Evolutionary conservation across 192 early-diverging fungal species (phyloP).

Genomic region (Gonapodya prolifera): DNA sequence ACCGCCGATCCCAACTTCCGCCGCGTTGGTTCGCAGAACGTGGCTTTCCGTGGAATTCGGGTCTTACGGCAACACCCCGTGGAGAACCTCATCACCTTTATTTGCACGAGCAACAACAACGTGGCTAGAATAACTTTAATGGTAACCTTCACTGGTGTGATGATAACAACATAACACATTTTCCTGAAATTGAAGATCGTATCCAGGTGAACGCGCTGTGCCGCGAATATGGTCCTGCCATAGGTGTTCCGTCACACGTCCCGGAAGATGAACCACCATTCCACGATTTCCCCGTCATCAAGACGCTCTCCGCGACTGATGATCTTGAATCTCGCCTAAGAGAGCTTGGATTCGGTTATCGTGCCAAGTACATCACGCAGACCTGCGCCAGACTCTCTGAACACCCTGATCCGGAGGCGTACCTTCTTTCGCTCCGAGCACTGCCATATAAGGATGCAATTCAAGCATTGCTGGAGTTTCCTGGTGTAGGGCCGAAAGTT

Average conservation of each 20-base stretch:
- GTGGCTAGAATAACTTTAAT: constrained; percentile 78
- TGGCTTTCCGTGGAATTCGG: constrained; percentile 49
- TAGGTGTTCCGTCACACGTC: constrained; percentile 14
- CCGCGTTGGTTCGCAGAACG: constrained; percentile 20
- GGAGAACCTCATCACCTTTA: constrained; percentile 82
- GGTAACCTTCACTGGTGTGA: constrained; percentile 24
- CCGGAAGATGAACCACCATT: neutral
- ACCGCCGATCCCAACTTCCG: constrained; percentile 53
- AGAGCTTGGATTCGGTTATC: constrained; percentile 82
- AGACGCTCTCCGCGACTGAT: constrained; percentile 23
- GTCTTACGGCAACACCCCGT: constrained; percentile 70
- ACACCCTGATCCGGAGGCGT: constrained; percentile 32
- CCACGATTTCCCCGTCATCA: neutral
- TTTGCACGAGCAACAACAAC: constrained; percentile 92
- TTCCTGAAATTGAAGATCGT: constrained; percentile 19
- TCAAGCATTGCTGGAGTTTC: constrained; percentile 48
- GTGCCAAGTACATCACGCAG: constrained; percentile 79
- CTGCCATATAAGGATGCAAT: constrained; percentile 40
- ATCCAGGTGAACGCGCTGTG: constrained; percentile 18
- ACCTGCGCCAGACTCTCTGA: constrained; percentile 42
- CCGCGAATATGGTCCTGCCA: constrained; percentile 24
- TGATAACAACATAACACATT: neutral
- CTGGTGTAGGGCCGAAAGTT: constrained; percentile 89
- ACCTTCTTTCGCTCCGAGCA: constrained; percentile 48
- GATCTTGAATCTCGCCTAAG: constrained; percentile 54